A percentile compares a stretch with the other conserved stretches of the same genome.
Conservation (phyloP, 805 yeast species). For the Starmerella gropengiesseri region DNA sequence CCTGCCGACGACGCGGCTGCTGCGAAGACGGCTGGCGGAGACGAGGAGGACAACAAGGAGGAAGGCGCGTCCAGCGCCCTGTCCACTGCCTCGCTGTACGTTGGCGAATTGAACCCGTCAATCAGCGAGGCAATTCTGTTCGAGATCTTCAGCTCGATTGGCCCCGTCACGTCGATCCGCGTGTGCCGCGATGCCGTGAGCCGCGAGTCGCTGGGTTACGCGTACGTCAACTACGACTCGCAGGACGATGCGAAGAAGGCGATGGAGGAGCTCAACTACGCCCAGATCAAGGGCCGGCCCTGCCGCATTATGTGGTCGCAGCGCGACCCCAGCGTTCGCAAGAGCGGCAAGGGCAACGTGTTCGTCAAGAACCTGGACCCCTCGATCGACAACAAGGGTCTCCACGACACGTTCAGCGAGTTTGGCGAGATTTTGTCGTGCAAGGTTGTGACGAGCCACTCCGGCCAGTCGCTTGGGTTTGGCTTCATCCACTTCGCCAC, state of each 20-base stretch:
- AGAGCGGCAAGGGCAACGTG: conserved; percentile 90
- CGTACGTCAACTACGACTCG: conserved; percentile 91
- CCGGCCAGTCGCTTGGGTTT: conserved; percentile 86
- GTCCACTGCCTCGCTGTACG: conserved; percentile 70
- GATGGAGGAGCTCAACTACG: conserved; percentile 88
- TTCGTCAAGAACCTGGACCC: conserved; percentile 98
- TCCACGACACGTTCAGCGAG: conserved; percentile 94
- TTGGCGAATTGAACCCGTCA: conserved; percentile 88
- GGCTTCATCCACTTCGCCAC: conserved; percentile 96
- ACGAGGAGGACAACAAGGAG: conserved; percentile 25
- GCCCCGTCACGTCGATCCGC: conserved; percentile 92
- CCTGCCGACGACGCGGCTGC: conserved; percentile 15
- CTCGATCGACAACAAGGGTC: conserved; percentile 95
- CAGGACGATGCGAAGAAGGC: conserved; percentile 87
- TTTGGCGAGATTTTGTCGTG: conserved; percentile 93
- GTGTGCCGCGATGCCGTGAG: conserved; percentile 98
- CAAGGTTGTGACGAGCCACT: conserved; percentile 91
- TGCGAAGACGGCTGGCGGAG: conserved; percentile 21
- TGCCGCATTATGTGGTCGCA: conserved; percentile 99
- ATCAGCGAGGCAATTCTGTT: conserved; percentile 91
- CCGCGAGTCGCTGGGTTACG: conserved; percentile 94
- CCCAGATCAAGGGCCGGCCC: conserved; percentile 85
- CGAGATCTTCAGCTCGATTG: conserved; percentile 88
- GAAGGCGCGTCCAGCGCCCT: conserved; percentile 24
- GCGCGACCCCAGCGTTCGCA: conserved; percentile 93